These are phyloP conservation scores for Comarum palustre DNA, from an alignment of 306 rosid species.

Conservation along the genomic window DNA sequence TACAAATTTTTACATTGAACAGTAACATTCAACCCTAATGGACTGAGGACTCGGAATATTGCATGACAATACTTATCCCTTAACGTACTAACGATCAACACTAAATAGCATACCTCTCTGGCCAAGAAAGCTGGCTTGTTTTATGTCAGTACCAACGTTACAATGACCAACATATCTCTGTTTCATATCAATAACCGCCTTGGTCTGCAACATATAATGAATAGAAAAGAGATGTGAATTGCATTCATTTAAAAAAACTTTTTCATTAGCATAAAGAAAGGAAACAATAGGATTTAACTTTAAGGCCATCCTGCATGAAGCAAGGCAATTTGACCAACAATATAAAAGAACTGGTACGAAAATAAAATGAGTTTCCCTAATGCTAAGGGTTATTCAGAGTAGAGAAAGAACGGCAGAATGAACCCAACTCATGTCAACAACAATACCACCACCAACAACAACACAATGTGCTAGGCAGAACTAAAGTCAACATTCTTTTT, in stretches of 20 bases:
- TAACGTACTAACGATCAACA: constrained; percentile 2
- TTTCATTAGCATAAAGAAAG: not conserved
- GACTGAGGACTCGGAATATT: not conserved
- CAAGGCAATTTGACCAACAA: not conserved
- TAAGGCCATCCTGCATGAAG: constrained; percentile 5
- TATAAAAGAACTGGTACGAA: not conserved
- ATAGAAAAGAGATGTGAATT: not conserved
- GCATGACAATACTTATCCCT: not conserved
- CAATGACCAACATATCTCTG: constrained; percentile 91
- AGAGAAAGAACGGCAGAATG: not conserved
- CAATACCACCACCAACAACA: not conserved
- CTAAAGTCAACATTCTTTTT: not conserved
- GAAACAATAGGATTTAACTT: not conserved
- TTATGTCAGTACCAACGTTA: constrained; percentile 93
- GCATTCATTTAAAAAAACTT: not conserved
- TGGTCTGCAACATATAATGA: constrained; percentile 60
- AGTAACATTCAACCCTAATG: not conserved
- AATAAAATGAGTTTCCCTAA: not conserved
- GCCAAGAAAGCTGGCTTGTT: constrained; percentile 96
- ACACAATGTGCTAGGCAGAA: not conserved
- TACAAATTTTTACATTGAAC: not conserved
- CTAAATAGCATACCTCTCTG: constrained; percentile 59
- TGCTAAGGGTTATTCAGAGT: not conserved
- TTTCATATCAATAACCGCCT: constrained; percentile 81
- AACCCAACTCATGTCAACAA: not conserved